Evolutionary conservation across 78 protist genomes (phyloP).

Genomic region (Chrysochromulina parva): DNA sequence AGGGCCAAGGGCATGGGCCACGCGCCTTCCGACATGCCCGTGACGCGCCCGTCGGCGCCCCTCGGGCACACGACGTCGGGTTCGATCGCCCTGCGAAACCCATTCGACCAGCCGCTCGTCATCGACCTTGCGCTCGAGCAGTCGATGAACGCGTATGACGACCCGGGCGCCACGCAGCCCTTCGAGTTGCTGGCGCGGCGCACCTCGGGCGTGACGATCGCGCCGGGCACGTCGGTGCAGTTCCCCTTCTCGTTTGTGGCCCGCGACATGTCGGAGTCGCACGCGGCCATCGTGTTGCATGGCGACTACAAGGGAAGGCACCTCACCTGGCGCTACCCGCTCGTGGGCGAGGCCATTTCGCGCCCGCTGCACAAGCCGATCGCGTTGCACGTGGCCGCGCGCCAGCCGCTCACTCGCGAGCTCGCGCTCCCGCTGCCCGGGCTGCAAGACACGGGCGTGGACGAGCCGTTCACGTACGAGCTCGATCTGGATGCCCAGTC

Average conservation of each 20-base stretch:
- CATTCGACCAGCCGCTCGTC: too few species aligned
- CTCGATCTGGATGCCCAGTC: background rate
- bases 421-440: background rate
- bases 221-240: background rate
- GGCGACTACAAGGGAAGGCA: background rate
- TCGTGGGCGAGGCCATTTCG: background rate
- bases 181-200: background rate
- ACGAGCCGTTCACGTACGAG: background rate
- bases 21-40: background rate
- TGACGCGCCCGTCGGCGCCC: background rate
- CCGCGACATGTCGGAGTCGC: background rate
- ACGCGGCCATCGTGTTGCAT: background rate
- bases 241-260: constrained; percentile 11
- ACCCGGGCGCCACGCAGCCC: background rate
- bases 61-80: background rate
- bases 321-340: background rate
- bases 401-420: background rate
- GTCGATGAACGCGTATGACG: background rate
- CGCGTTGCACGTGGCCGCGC: background rate
- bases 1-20: background rate
- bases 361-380: background rate
- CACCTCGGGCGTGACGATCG: background rate
- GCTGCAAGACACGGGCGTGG: background rate
- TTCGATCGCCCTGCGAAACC: background rate
- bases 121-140: too few species aligned